Evolutionary conservation across 1,284 basidiomycete genomes (phyloP), one percentile per base, ranked within the genome.

Genomic region (Xerocomus minutiporus): DNA sequence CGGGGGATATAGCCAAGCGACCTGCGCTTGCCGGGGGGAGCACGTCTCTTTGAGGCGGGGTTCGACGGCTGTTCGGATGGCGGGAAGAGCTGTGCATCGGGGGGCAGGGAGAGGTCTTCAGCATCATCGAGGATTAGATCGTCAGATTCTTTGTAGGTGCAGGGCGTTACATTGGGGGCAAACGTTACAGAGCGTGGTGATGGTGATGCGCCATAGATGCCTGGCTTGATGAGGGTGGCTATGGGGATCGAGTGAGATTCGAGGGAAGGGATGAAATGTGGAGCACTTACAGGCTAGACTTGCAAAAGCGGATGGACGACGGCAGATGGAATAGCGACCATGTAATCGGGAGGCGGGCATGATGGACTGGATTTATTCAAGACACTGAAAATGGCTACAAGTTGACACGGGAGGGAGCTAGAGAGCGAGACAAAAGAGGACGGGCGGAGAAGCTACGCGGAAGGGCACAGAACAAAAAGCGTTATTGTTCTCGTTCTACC

Each of bases 1-100:
- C 93, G 84, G 46, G 93, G 92, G 66, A 95, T 91, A 70, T 95
- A 85, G 0, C 81, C 82, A 41, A 82, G 77, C 11, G 81, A 82
- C 51, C 76, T 76, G 39, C 82, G 75, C 69, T 84, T 86, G 42
- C 82, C 76, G 0, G 77, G 74, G 0, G 80, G 78, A 0, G 64
- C 70, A 1, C 79, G 74, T 55, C 76, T 69, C 46, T 76, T 71
- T 2, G 73, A 61, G 0, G 75, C 68, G 0, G 71, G 56, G 6
- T 68, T 66, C 0, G 71, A 65, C 0, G 74, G 74, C 0, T 62
- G 60, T 12, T 72, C 70, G 0, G 75, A 76, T 0, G 79, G 78
- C 0, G 79, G 80, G 61, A 80, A 80, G 20, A 81, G 64, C 44
- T 64, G 65, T 4, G 57, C 54, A 1, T 60, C 57, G 4, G 25